Evolutionary conservation across 2,329 filamentous ascomycete species (phyloP).

Genomic region (Paramyrothecium roridum): DNA sequence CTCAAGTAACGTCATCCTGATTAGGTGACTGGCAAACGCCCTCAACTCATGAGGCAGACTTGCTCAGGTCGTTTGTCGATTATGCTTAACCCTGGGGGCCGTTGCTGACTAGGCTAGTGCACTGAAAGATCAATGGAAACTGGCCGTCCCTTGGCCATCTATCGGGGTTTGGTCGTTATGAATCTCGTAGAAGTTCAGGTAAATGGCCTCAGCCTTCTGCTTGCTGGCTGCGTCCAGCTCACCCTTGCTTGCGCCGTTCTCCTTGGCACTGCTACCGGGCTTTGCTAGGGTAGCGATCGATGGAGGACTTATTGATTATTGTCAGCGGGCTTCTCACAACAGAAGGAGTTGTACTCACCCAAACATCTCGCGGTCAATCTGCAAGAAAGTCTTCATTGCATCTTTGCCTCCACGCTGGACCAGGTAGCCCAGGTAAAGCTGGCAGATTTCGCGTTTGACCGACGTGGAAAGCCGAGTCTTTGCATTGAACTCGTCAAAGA

Average conservation of each 20-base stretch:
- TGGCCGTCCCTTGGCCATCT: constrained; percentile 45
- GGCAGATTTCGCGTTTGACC: constrained; percentile 71
- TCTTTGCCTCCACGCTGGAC: constrained; percentile 79
- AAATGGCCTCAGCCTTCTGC: constrained; percentile 48
- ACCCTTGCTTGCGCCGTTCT: constrained; percentile 37
- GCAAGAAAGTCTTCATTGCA: constrained; percentile 81
- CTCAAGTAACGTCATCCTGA: too few species aligned
- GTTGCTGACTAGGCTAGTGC: too few species aligned
- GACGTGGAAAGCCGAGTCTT: constrained; percentile 67
- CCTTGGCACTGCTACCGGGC: constrained; percentile 33
- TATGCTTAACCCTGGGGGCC: too few species aligned
- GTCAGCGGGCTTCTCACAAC: constrained; percentile 9
- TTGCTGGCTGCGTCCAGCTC: constrained; percentile 51
- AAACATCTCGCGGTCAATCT: constrained; percentile 81
- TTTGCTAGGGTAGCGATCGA: constrained; percentile 42
- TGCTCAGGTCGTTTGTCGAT: too few species aligned
- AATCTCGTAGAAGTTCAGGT: constrained; percentile 51
- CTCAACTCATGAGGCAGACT: too few species aligned
- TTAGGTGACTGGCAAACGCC: too few species aligned
- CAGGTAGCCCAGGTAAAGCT: constrained; percentile 79
- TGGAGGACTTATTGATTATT: constrained; percentile 32
- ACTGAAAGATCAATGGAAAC: constrained; percentile 41
- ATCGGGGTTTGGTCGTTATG: constrained; percentile 40
- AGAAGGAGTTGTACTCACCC: constrained; percentile 53
- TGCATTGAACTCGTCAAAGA: constrained; percentile 71